phyloP scores from a whole-genome alignment of 2,329 filamentous ascomycete genomes.

The Aspergillus sp. region DNA sequence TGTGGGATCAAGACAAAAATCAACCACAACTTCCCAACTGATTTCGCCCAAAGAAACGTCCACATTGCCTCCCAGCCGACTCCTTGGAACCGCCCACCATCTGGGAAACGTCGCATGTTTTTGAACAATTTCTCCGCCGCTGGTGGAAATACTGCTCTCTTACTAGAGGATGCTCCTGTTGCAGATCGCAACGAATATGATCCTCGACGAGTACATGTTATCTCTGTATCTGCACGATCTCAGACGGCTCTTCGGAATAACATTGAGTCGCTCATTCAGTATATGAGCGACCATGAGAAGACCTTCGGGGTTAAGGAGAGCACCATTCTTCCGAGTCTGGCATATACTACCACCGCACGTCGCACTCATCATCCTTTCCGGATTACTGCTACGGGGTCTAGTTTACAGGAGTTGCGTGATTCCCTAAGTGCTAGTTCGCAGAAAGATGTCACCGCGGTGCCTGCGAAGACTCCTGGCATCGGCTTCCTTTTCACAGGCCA shows the following conservation, averaged over 20 bases:
- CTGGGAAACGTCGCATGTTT: constrained; percentile 40
- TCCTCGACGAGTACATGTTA: constrained; percentile 56
- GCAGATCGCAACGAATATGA: constrained; percentile 40
- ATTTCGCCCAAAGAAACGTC: constrained; percentile 45
- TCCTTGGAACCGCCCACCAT: constrained; percentile 33
- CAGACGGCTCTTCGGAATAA: constrained; percentile 53
- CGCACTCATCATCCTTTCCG: constrained; percentile 44
- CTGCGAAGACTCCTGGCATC: constrained; percentile 21
- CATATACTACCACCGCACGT: constrained; percentile 67
- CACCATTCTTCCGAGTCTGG: constrained; percentile 45
- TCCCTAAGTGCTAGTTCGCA: constrained; percentile 13
- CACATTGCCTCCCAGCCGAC: constrained; percentile 49
- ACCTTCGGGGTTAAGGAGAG: constrained; percentile 46
- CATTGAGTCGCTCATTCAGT: constrained; percentile 54
- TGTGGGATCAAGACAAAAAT: constrained; percentile 42
- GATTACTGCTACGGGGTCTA: constrained; percentile 25
- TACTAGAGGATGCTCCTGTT: constrained; percentile 62
- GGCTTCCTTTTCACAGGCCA: constrained; percentile 39
- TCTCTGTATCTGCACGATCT: constrained; percentile 56
- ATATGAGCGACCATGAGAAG: constrained; percentile 36
- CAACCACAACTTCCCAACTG: constrained; percentile 47
- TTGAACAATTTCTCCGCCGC: constrained; percentile 72
- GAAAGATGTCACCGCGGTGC: constrained; percentile 13
- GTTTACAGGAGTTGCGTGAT: constrained; percentile 9
- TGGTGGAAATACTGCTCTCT: constrained; percentile 68